A percentile compares a stretch with the other conserved stretches of the same genome.
phyloP scores from a whole-genome alignment of 495 filamentous ascomycete species.

The Annulohypoxylon bovei region DNA sequence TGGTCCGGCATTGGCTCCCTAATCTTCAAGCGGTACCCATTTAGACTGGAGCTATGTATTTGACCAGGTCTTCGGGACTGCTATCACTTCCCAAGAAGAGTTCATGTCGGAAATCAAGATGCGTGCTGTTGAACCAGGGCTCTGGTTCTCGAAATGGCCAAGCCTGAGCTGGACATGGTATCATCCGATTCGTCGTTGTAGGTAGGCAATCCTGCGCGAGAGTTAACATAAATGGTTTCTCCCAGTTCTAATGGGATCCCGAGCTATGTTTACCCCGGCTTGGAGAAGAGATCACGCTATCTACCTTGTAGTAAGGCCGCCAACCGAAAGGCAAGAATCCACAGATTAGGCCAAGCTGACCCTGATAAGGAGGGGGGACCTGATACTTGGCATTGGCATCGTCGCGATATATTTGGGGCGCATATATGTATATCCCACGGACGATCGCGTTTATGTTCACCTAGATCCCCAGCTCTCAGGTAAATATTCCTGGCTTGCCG shows the following conservation, averaged over 20 bases:
- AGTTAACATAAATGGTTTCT: constrained; percentile 26
- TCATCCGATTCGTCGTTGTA: not conserved
- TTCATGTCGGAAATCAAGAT: not conserved
- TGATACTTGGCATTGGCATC: constrained; percentile 14
- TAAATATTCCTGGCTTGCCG: not conserved
- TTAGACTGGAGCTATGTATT: constrained; percentile 20
- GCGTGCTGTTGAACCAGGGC: constrained; percentile 1
- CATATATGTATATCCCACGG: constrained; percentile 34
- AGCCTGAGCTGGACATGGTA: not conserved
- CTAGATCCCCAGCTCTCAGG: not conserved
- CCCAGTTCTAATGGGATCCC: constrained; percentile 14
- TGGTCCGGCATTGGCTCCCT: constrained; percentile 21
- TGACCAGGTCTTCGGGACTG: constrained; percentile 17
- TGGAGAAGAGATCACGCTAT: constrained; percentile 23
- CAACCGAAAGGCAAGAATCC: constrained; percentile 11
- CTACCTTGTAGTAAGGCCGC: not conserved
- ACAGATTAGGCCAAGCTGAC: constrained; percentile 27
- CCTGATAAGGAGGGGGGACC: constrained; percentile 22
- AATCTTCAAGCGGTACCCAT: not conserved
- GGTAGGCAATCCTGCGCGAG: not conserved
- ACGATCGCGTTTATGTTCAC: not conserved
- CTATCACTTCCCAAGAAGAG: constrained; percentile 33
- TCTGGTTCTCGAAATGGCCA: not conserved
- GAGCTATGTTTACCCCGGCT: constrained; percentile 28
- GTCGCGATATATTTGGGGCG: constrained; percentile 20